Conservation (phyloP, 768 basidiomycete genomes). For the Cyclocybe cylindracea region DNA sequence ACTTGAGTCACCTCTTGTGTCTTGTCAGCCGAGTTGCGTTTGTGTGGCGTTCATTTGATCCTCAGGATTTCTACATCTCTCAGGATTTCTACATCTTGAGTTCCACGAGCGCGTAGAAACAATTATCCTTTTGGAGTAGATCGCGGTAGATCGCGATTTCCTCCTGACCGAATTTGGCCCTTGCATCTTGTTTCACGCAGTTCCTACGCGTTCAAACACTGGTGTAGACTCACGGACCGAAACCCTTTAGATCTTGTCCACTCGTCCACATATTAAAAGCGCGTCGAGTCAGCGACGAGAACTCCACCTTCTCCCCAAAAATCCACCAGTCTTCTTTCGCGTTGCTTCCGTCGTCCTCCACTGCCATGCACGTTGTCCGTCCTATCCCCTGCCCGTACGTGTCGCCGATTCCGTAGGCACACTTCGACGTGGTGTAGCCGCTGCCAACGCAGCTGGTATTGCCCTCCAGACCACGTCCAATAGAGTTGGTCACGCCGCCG, state of each 20-base stretch:
- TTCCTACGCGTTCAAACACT: slow-evolving; percentile 17
- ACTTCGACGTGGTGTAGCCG: too few species aligned
- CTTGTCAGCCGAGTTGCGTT: too few species aligned
- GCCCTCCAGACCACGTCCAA: too few species aligned
- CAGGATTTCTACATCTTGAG: too few species aligned
- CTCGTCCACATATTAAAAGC: slow-evolving; percentile 29
- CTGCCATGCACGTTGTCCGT: too few species aligned
- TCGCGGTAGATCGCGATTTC: slow-evolving; percentile 21
- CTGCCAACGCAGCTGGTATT: too few species aligned
- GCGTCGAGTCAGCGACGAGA: slow-evolving; percentile 19
- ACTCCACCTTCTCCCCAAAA: slow-evolving; percentile 16
- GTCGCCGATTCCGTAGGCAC: too few species aligned
- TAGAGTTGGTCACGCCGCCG: too few species aligned
- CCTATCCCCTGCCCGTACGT: too few species aligned
- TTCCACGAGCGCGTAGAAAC: background rate
- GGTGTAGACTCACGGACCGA: slow-evolving; percentile 24
- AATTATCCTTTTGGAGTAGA: slow-evolving; percentile 13
- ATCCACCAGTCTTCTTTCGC: slow-evolving; percentile 20
- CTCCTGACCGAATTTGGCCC: slow-evolving; percentile 13
- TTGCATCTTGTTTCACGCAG: slow-evolving; percentile 18
- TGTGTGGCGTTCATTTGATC: too few species aligned
- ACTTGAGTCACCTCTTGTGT: too few species aligned
- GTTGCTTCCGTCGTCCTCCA: slow-evolving; percentile 14
- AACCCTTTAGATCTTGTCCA: slow-evolving; percentile 5
- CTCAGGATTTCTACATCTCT: too few species aligned